Evolutionary conservation across 805 yeast genomes (phyloP).

Genomic region (Sugiyamaella smithiae): DNA sequence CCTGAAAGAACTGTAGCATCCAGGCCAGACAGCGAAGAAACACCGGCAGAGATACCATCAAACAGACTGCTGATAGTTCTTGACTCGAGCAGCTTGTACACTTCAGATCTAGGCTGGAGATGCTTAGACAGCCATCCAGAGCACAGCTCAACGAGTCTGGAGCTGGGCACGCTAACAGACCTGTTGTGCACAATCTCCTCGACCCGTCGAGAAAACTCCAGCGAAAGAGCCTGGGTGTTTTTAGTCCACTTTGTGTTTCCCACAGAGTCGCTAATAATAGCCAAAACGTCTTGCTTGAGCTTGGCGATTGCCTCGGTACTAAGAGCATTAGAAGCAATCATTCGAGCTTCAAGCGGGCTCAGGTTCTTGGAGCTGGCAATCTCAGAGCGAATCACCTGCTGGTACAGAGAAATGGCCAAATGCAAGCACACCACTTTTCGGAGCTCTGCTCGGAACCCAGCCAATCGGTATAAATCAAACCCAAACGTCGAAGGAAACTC

Average conservation of each 20-base stretch:
- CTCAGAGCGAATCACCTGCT: slow-evolving; percentile 50
- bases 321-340: slow-evolving; percentile 8
- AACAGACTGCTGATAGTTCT: slow-evolving; percentile 34
- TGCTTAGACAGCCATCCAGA: slow-evolving; percentile 80
- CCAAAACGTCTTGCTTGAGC: slow-evolving; percentile 68
- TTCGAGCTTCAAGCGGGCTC: slow-evolving; percentile 30
- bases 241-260: slow-evolving; percentile 91
- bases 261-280: slow-evolving; percentile 78
- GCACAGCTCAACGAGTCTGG: slow-evolving; percentile 55
- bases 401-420: slow-evolving; percentile 67
- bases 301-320: slow-evolving; percentile 36
- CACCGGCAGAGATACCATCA: slow-evolving; percentile 14
- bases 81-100: slow-evolving; percentile 72
- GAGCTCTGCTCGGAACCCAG: slow-evolving; percentile 77
- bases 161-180: slow-evolving; percentile 29
- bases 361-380: slow-evolving; percentile 34
- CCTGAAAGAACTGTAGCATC: slow-evolving; percentile 17
- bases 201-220: slow-evolving; percentile 53
- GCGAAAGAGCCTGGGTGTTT: slow-evolving; percentile 66
- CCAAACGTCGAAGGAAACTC: slow-evolving; percentile 82
- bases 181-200: slow-evolving; percentile 17
- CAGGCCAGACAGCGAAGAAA: slow-evolving; percentile 17
- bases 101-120: slow-evolving; percentile 77
- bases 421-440: slow-evolving; percentile 80
- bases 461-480: slow-evolving; percentile 78